These are phyloP conservation scores for Gleditsia sinensis DNA, from an alignment of 306 rosid genomes.

Conservation along the genomic window DNA sequence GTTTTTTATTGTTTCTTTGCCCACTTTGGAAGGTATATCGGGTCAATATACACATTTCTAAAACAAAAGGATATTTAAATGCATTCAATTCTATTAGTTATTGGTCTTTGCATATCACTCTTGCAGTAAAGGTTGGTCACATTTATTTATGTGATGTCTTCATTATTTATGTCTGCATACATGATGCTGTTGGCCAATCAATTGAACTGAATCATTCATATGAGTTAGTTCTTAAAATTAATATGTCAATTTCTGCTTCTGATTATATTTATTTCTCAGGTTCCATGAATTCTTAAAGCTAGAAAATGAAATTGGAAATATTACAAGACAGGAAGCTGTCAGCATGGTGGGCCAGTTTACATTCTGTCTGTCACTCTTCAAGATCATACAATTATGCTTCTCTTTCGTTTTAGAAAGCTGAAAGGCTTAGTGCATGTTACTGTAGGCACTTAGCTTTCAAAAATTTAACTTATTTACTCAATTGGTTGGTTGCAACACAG, in stretches of 20 bases:
- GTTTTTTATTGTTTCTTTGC: not conserved
- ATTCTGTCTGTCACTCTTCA: constrained; percentile 22
- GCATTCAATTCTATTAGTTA: not conserved
- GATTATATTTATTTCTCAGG: constrained; percentile 54
- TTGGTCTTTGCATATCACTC: constrained; percentile 19
- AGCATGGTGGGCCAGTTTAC: constrained; percentile 83
- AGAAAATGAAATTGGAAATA: constrained; percentile 96
- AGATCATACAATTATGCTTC: not conserved
- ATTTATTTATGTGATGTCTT: not conserved
- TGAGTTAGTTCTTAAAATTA: constrained; percentile 7
- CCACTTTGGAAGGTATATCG: not conserved
- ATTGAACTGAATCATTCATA: not conserved
- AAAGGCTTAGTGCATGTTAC: constrained; percentile 8
- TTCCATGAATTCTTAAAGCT: constrained; percentile 94
- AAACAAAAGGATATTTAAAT: not conserved
- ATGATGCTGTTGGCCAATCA: constrained; percentile 12
- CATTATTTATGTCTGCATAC: not conserved
- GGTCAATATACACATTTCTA: not conserved
- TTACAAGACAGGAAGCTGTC: constrained; percentile 98
- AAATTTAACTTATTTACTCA: constrained; percentile 15
- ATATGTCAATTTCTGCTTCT: constrained; percentile 29
- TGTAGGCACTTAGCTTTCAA: constrained; percentile 14
- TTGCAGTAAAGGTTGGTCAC: not conserved
- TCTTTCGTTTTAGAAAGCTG: not conserved
- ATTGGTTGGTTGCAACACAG: constrained; percentile 47